Base-by-base conservation (phyloP, 129 eudicot genomes). In the Pseudognaphalium luteoalbum region DNA sequence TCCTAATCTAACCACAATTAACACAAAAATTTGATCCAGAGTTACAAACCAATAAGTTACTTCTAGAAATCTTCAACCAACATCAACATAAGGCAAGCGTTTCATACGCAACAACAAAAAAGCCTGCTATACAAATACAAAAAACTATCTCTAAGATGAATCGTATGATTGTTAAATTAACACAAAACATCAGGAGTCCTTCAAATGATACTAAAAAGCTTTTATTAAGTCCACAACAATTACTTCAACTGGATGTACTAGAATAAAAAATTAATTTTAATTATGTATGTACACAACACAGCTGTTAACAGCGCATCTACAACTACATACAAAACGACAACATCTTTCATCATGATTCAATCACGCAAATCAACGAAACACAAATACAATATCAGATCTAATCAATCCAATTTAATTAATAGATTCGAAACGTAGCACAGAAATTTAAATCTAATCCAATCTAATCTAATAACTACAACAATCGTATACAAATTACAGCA, bases 381-480 rank as follows among this genome's bases (percentile, higher is more conserved):
- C 25, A 16, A 35, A 9, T 20, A n/a, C n/a, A 35, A 35, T 5
- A 57, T 54, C 67, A 58, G 68, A 73, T 73, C 77, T 73, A 37
- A 17, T 6, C 2, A 44, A 7, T 25, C 39, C 1, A 57, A 10
- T 3, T 7, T 22, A 58, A 32, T 57, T 21, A 20, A 58, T 15
- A 35, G 20, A 25, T 17, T 35, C 7, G 17, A 73, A 58, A 10
- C 60, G 14, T 12, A 73, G 7, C 39, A 73, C 25, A 0, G 57
- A 59, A 59, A 35, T 21, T 1, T 33, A 10, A 34, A 44, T 44
- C 17, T 25, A 25, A 25, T 44, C 17, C 1, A 25, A 25, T 25
- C 28, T 44, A 28, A 73, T 58, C 34, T 34, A 58, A 57, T 22
- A 58, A 57, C 39, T 20, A 71, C 20, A 50, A 58, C 37, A 5